phyloP scores from a whole-genome alignment of 1,284 basidiomycete genomes.

The Neonothopanus nambi region DNA sequence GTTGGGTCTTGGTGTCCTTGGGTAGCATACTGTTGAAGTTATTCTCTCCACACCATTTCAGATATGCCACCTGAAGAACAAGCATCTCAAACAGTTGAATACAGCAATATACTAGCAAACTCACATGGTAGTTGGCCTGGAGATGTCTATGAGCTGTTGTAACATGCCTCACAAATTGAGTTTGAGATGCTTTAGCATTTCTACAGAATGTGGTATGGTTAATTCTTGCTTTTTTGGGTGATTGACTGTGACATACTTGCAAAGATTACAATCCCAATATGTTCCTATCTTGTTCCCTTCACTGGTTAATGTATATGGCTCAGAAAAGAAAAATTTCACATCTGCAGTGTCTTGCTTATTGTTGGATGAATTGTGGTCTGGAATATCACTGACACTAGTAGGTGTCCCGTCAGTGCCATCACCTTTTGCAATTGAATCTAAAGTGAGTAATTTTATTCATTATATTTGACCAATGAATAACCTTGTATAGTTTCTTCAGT shows the following conservation, averaged over 20 bases:
- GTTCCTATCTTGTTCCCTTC: not conserved
- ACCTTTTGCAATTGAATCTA: no score
- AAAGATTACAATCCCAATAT: not conserved
- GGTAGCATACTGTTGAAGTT: constrained; percentile 12
- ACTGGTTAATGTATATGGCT: not conserved
- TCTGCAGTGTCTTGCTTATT: not conserved
- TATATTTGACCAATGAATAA: no score
- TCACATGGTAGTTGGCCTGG: not conserved
- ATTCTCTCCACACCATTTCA: constrained; percentile 1
- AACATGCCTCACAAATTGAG: not conserved
- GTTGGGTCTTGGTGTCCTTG: not conserved
- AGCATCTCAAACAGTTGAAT: not conserved
- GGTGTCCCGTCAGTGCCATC: no score
- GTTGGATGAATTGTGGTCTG: no score
- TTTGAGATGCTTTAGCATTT: not conserved
- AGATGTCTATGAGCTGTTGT: not conserved
- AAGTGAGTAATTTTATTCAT: no score
- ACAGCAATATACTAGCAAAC: no score
- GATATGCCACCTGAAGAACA: constrained; percentile 22
- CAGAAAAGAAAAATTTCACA: not conserved
- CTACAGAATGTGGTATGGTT: not conserved
- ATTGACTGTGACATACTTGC: not conserved
- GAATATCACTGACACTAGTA: no score
- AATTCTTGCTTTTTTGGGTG: not conserved
- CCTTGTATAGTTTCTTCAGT: no score